Conservation (phyloP, 2,329 filamentous ascomycete genomes). For the Aureobasidium sp. region DNA sequence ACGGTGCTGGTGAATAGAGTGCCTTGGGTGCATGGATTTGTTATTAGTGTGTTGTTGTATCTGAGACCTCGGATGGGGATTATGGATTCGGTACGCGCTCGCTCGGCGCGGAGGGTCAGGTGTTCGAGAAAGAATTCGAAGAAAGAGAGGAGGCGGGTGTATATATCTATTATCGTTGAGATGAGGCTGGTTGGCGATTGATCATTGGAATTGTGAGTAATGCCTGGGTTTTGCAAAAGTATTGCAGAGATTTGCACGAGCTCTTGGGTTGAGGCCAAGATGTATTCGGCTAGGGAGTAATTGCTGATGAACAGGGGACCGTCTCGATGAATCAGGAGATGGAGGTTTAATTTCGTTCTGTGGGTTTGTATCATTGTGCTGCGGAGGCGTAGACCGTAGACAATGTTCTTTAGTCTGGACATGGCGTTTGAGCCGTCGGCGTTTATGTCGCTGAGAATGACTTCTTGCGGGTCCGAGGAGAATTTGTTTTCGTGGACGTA, state of each 20-base stretch:
- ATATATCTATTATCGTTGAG: background rate
- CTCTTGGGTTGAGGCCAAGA: background rate
- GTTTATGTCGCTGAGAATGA: background rate
- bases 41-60: background rate
- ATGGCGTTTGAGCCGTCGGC: background rate
- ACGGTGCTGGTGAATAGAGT: background rate
- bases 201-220: too few species aligned
- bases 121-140: background rate
- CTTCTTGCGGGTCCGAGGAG: background rate
- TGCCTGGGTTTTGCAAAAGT: background rate
- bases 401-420: background rate
- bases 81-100: background rate
- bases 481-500: background rate
- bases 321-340: background rate
- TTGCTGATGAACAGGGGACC: background rate
- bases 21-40: background rate
- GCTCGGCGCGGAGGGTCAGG: background rate
- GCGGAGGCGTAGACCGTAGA: background rate
- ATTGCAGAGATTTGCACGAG: background rate
- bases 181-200: background rate
- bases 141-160: background rate
- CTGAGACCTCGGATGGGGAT: background rate
- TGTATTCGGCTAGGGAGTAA: background rate
- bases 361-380: background rate
- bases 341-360: background rate